Conservation (phyloP, 306 rosid species). For the Cyclanthera cordifolia region DNA sequence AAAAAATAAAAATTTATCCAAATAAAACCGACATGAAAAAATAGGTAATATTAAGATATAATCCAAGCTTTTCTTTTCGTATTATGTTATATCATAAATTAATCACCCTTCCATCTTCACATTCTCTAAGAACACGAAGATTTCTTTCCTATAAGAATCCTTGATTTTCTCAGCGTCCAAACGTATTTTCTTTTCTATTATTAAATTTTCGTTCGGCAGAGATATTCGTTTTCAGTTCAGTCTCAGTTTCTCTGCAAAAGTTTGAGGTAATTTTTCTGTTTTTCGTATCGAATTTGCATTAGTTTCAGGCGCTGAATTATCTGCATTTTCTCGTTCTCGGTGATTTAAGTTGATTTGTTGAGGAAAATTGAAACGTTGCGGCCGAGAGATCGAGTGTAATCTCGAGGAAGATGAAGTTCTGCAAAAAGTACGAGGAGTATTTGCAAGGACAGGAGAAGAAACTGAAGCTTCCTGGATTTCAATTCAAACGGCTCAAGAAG, state of each 20-base stretch:
- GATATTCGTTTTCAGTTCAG: not conserved
- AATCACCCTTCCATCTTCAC: not conserved
- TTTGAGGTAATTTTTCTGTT: not conserved
- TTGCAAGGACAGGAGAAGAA: constrained; percentile 64
- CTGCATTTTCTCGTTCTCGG: not conserved
- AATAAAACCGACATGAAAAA: too few species aligned
- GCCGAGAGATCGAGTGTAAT: not conserved
- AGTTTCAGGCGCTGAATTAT: not conserved
- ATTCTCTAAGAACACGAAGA: not conserved
- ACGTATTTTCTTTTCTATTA: not conserved
- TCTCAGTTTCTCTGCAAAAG: not conserved
- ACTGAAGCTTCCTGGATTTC: constrained; percentile 64
- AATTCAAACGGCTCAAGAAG: constrained; percentile 82
- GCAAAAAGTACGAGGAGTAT: constrained; percentile 78
- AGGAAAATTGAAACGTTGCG: not conserved
- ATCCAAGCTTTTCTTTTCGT: too few species aligned
- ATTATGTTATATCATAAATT: not conserved
- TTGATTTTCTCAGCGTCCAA: not conserved
- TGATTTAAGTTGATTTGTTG: not conserved
- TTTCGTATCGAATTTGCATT: not conserved
- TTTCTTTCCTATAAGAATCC: not conserved
- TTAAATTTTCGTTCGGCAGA: not conserved
- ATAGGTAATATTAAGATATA: too few species aligned
- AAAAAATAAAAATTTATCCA: too few species aligned
- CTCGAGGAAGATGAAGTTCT: constrained; percentile 60